Evolutionary conservation across 1,139 yeast species (phyloP), one percentile per base, ranked within the genome.

Genomic region (Petasospora fabianii): DNA sequence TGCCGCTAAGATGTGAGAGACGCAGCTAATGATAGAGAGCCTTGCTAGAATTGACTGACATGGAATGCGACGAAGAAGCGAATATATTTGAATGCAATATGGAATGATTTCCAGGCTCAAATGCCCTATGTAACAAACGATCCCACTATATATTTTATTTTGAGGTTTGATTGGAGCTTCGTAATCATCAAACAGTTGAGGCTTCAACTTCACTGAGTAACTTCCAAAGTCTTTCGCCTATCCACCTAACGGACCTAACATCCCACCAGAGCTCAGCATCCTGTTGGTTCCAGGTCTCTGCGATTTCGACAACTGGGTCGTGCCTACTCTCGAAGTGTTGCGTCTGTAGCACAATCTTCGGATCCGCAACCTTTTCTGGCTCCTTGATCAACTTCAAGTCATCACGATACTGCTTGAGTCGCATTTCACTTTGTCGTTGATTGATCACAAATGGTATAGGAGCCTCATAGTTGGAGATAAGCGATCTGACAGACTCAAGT

Each of bases 261-360:
- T 37, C 14, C 45, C 51, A 48, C 54, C 54, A 50, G 6, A 48
- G 28, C 3, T 31, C 34, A 13, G 52, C 31, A 38, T 50, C 54
- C 3, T 32, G 30, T 12, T 18, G 32, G 20, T 48, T 48, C 42
- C 42, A 48, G 27, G 34, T 32, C 32, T 50, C 54, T n/a, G 48
- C 42, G 22, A 50, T 48, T 15, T 50, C 52, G 20, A 50, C 45
- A 4, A 50, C 30, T 12, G 54, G 54, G 32, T 50, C 54, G 24
- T 47, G 50, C 16, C 51, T 38, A 17, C 41, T 37, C 30, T 50
- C 54, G 28, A 47, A 47, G 14, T 32, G 32, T 26, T 45, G 46
- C 11, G 46, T 39, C 27, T 36, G 34, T n/a, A 43, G 28, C 4
- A 48, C 33, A 4, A 32, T 9, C 11, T 26, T 30, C 10, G 42